phyloP scores from a whole-genome alignment of 179 eudicot genomes.

The Beta lomatogona region DNA sequence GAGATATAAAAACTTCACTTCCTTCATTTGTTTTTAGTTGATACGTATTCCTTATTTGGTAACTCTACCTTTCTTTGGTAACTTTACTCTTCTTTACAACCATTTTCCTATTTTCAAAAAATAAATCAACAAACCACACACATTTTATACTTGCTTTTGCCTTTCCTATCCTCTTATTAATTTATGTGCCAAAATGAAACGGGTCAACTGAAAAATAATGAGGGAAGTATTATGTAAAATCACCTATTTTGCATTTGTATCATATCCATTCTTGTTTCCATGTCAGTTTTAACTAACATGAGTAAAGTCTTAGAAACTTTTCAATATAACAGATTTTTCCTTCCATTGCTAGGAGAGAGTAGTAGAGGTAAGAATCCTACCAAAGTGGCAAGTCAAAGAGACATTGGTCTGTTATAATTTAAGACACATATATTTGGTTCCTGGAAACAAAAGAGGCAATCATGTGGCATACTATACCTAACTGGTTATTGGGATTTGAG shows the following conservation, averaged over 20 bases:
- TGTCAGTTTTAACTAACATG: background rate
- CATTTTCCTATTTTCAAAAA: too few relatives aligned
- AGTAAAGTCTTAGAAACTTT: background rate
- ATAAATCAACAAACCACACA: too few relatives aligned
- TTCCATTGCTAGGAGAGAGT: background rate
- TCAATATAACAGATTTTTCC: background rate
- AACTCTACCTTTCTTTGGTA: too few relatives aligned
- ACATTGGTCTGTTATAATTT: background rate
- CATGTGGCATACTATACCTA: background rate
- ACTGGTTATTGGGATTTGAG: background rate
- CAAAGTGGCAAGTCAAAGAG: background rate
- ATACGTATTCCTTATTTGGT: too few relatives aligned
- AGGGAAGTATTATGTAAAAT: too few relatives aligned
- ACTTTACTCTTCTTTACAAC: too few relatives aligned
- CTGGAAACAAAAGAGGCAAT: background rate
- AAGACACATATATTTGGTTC: background rate
- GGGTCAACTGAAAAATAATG: too few relatives aligned
- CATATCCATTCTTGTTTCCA: background rate
- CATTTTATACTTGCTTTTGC: too few relatives aligned
- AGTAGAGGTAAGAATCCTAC: background rate
- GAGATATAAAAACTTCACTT: too few relatives aligned
- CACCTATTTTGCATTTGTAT: background rate
- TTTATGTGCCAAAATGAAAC: too few relatives aligned
- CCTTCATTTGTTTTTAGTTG: too few relatives aligned
- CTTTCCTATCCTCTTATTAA: too few relatives aligned